phyloP scores from a whole-genome alignment of 139 green algal genomes.

The Haematococcus sp. region DNA sequence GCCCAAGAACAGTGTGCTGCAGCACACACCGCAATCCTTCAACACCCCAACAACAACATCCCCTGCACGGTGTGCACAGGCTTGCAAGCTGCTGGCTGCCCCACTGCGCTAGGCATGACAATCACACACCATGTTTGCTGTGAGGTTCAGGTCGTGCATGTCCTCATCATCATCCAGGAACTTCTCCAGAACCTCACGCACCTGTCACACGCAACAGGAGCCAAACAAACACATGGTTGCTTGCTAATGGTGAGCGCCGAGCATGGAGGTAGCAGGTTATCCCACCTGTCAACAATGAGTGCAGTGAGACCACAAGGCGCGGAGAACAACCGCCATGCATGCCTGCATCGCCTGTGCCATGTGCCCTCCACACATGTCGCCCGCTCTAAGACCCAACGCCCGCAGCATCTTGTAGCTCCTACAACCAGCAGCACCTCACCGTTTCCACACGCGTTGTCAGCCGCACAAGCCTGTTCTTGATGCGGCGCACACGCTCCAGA shows the following conservation, averaged over 20 bases:
- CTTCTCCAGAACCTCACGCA: conserved; percentile 56
- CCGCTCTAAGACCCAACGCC: background rate
- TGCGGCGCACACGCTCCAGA: conserved; percentile 86
- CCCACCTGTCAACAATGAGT: background rate
- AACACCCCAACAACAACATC: too few species aligned
- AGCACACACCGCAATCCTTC: too few species aligned
- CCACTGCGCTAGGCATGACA: too few species aligned
- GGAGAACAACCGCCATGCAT: too few species aligned
- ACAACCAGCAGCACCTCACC: conserved; percentile 12
- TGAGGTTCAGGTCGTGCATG: conserved; percentile 60
- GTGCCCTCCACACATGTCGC: too few species aligned
- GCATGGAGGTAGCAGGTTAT: background rate
- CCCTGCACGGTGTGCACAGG: too few species aligned
- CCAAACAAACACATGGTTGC: background rate
- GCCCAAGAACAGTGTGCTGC: too few species aligned
- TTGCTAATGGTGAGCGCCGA: background rate
- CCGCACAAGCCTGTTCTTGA: conserved; percentile 82
- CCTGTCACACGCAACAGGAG: background rate
- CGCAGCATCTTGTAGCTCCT: background rate
- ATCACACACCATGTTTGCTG: conserved; percentile 46
- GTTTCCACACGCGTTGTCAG: conserved; percentile 66
- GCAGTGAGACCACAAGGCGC: too few species aligned
- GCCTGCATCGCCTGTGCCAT: too few species aligned
- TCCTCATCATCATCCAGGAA: conserved; percentile 68
- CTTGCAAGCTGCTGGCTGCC: too few species aligned